Evolutionary conservation across 192 early-diverging fungal genomes (phyloP).

Genomic region (Coemansia sp.): DNA sequence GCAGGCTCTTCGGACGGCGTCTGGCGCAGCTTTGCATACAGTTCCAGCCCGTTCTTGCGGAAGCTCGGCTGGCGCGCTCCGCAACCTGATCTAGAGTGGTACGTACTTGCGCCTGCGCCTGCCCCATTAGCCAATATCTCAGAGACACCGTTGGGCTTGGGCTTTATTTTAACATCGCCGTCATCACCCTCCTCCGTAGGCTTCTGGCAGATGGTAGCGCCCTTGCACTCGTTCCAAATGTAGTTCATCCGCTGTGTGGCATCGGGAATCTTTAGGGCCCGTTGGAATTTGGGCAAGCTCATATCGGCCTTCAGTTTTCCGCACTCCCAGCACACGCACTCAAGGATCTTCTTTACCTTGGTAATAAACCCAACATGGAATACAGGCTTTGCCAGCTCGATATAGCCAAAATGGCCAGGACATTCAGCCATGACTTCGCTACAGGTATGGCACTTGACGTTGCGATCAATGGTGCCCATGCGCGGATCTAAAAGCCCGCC

Average conservation of each 20-base stretch:
- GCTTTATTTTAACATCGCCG: constrained; percentile 5
- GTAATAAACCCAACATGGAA: constrained; percentile 91
- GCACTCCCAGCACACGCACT: constrained; percentile 94
- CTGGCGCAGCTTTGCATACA: constrained; percentile 51
- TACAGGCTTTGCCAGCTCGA: constrained; percentile 93
- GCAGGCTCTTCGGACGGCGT: constrained; percentile 27
- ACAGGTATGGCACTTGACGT: constrained; percentile 97
- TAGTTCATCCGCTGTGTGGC: constrained; percentile 74
- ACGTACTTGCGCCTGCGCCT: constrained; percentile 13
- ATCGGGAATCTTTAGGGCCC: constrained; percentile 64
- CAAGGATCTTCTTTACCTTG: constrained; percentile 95
- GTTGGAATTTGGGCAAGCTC: constrained; percentile 66
- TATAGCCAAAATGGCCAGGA: constrained; percentile 97
- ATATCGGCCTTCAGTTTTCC: constrained; percentile 89
- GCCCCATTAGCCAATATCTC: constrained; percentile 22
- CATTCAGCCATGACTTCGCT: constrained; percentile 93
- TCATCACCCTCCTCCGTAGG: constrained; percentile 60
- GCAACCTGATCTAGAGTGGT: constrained; percentile 76
- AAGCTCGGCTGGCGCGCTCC: constrained; percentile 79
- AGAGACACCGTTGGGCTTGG: constrained; percentile 15
- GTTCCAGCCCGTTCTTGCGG: constrained; percentile 76
- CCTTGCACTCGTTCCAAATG: constrained; percentile 87
- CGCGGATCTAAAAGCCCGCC: constrained; percentile 90
- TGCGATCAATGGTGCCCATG: constrained; percentile 96
- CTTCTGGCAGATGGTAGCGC: constrained; percentile 77